A percentile compares a stretch with the other conserved stretches of the same genome.
Conservation (phyloP, 1,284 basidiomycete genomes). For the Pholiota adiposa region DNA sequence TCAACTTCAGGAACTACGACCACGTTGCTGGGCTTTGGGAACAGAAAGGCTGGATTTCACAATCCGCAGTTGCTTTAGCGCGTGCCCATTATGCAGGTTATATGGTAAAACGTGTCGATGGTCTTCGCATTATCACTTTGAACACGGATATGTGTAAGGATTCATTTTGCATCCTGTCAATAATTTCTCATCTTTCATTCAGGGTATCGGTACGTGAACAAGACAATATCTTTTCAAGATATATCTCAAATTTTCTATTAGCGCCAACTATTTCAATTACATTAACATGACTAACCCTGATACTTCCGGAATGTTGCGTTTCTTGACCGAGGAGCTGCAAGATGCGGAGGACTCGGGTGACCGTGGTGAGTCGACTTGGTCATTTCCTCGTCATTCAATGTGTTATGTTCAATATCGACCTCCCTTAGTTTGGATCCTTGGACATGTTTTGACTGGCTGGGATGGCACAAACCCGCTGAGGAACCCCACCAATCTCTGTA, state of each 20-base stretch:
- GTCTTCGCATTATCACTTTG: constrained; percentile 74
- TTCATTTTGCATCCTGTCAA: not conserved
- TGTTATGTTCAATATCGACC: constrained; percentile 3
- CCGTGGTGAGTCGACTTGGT: constrained; percentile 46
- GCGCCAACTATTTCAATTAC: constrained; percentile 76
- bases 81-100: constrained; percentile 77
- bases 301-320: constrained; percentile 75
- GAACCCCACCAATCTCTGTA: constrained; percentile 70
- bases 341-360: constrained; percentile 74
- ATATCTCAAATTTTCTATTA: constrained; percentile 24
- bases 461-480: constrained; percentile 66
- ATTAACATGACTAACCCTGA: constrained; percentile 77
- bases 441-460: constrained; percentile 81
- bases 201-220: constrained; percentile 50
- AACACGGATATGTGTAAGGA: constrained; percentile 77
- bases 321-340: constrained; percentile 83
- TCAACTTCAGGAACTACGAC: constrained; percentile 66
- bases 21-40: constrained; percentile 73
- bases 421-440: constrained; percentile 73
- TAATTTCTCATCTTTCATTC: not conserved
- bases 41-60: constrained; percentile 73
- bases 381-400: constrained; percentile 2
- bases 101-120: constrained; percentile 69
- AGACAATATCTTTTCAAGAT: not conserved
- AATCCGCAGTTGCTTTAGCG: constrained; percentile 59